Base-by-base conservation (phyloP, 2,329 filamentous ascomycete genomes). In the Bipolaris cookei region DNA sequence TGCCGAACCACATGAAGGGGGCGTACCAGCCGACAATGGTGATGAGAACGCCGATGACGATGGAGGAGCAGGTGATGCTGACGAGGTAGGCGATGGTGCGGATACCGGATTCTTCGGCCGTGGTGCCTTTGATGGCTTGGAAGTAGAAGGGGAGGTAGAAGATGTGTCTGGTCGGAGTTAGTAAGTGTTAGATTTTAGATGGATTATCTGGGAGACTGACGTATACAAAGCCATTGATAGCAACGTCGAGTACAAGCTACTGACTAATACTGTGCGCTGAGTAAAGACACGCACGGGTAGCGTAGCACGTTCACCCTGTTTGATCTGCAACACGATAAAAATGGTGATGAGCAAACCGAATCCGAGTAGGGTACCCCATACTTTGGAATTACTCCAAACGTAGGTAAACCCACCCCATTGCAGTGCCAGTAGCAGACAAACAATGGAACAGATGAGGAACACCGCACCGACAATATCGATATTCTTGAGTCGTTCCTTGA, bases 331-430 rank as follows among this genome's bases (percentile, higher is more conserved):
- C 10, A 18, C 58, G 42, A 76, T 69, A 59, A 86, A 85, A 4
- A 76, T 61, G 20, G 80, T 67, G 35, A 81, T 75, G 0, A 81
- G 64, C 0, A 84, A 69, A 0, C 77, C 82, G 20, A 81, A 81
- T 0, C 83, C 66, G 3, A 82, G 73, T 68, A 83, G 82, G 1
- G 81, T 73, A 0, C 76, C 77, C 59, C 86, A 86, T n/a, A 79
- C 77, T 0, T 77, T 73, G 0, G 76, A 79, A 7, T 77, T 77
- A 46, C 74, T 65, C 85, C 85, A 88, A 49, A 70, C 47, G 45
- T 80, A 72, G 37, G 80, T 79, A 44, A 80, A 66, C 4, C 75
- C 75, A 20, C 74, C 76, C 74, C 74, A 78, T 56, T 77, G 74
- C 25, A 78, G 58, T 0, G 74, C 70, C 6, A 78, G 56, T 5